Percentiles rank a stretch among this genome's conserved stretches.
phyloP scores from a whole-genome alignment of 2,329 filamentous ascomycete species.

The Periconia macrospinosa region DNA sequence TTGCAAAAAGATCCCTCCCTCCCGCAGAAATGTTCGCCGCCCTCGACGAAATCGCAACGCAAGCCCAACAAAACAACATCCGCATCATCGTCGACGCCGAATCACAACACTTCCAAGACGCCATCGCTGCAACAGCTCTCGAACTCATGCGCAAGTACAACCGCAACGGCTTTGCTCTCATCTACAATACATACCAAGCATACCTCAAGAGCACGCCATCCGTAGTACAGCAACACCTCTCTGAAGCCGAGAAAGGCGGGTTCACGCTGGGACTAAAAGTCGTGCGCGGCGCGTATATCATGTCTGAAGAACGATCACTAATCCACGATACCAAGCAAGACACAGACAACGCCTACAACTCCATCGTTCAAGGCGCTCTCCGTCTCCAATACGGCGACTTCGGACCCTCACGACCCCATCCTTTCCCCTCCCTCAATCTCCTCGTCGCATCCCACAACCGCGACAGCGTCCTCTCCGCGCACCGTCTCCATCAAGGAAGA shows the following conservation, averaged over 20 bases:
- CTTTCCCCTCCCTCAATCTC: slow-evolving; percentile 54
- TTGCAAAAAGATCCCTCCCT: slow-evolving; percentile 38
- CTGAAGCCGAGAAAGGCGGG: slow-evolving; percentile 47
- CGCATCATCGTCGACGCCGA: slow-evolving; percentile 53
- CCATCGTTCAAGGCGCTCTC: slow-evolving; percentile 58
- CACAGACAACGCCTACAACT: slow-evolving; percentile 68
- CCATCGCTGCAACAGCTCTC: slow-evolving; percentile 59
- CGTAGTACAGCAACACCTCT: slow-evolving; percentile 50
- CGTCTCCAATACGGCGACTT: slow-evolving; percentile 29
- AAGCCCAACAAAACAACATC: slow-evolving; percentile 44
- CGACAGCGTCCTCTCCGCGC: slow-evolving; percentile 63
- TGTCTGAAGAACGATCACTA: slow-evolving; percentile 51
- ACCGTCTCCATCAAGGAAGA: slow-evolving; percentile 49
- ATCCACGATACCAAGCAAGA: slow-evolving; percentile 59
- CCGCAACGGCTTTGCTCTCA: slow-evolving; percentile 51
- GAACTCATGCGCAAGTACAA: slow-evolving; percentile 56
- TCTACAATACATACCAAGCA: slow-evolving; percentile 69
- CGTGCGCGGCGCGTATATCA: slow-evolving; percentile 61
- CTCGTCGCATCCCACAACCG: slow-evolving; percentile 84
- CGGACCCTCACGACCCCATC: slow-evolving; percentile 10
- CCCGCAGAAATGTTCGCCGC: slow-evolving; percentile 49
- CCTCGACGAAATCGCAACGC: slow-evolving; percentile 44
- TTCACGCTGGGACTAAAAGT: slow-evolving; percentile 61
- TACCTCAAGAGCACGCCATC: slow-evolving; percentile 56
- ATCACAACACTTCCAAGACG: slow-evolving; percentile 49